Conservation (phyloP, 2,329 filamentous ascomycete species). For the Pseudocercospora fuligena region DNA sequence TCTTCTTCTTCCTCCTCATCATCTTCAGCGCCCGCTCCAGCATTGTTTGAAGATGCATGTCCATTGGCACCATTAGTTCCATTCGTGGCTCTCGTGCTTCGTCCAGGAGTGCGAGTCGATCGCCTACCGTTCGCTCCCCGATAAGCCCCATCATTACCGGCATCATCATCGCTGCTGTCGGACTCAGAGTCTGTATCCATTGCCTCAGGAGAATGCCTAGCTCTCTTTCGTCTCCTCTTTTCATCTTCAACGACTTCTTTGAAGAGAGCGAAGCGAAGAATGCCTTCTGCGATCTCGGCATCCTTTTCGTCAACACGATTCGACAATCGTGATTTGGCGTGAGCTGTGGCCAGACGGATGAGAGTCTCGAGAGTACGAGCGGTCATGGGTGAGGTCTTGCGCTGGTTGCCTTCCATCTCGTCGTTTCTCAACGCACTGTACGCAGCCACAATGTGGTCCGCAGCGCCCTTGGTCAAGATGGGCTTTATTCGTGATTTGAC, state of each 20-base stretch:
- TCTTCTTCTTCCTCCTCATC: slow-evolving; percentile 59
- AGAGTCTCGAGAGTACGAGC: slow-evolving; percentile 96
- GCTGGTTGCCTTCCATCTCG: slow-evolving; percentile 90
- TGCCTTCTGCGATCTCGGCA: slow-evolving; percentile 82
- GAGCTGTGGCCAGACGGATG: slow-evolving; percentile 95
- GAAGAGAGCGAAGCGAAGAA: slow-evolving; percentile 93
- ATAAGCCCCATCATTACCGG: slow-evolving; percentile 48
- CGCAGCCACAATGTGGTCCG: slow-evolving; percentile 86
- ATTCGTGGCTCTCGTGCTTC: slow-evolving; percentile 29
- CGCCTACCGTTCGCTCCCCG: slow-evolving; percentile 30
- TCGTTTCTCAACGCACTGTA: slow-evolving; percentile 95
- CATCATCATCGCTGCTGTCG: slow-evolving; percentile 65
- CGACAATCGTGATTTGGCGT: slow-evolving; percentile 89
- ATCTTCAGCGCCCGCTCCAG: slow-evolving; percentile 43
- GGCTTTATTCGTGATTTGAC: slow-evolving; percentile 92
- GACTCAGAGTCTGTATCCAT: slow-evolving; percentile 60
- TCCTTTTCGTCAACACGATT: slow-evolving; percentile 88
- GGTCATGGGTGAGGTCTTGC: slow-evolving; percentile 92
- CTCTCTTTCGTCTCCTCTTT: slow-evolving; percentile 81
- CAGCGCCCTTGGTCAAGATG: slow-evolving; percentile 84
- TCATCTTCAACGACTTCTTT: slow-evolving; percentile 85
- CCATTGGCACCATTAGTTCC: slow-evolving; percentile 32
- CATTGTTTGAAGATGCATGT: slow-evolving; percentile 10
- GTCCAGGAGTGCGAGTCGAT: slow-evolving; percentile 35
- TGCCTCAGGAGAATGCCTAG: slow-evolving; percentile 63